Evolutionary conservation across 2,329 filamentous ascomycete genomes (phyloP).

Genomic region (Neurospora sp.): DNA sequence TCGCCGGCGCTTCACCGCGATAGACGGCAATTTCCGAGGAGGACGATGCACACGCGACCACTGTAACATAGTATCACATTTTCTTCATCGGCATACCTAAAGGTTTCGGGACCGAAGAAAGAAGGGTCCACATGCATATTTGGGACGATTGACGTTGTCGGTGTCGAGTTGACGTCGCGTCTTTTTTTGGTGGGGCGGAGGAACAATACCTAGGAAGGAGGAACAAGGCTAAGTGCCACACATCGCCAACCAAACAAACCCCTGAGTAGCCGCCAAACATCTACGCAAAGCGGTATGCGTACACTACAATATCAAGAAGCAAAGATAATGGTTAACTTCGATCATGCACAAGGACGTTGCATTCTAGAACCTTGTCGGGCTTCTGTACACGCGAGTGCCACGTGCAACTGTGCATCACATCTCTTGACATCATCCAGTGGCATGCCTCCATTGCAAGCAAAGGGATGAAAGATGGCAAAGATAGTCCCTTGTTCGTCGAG

Average conservation of each 20-base stretch:
- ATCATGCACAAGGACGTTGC: neutral
- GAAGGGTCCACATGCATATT: neutral
- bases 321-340: neutral
- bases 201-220: slow-evolving; percentile 9
- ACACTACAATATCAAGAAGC: neutral
- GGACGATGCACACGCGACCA: neutral
- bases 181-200: neutral
- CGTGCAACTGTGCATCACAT: neutral
- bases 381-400: neutral
- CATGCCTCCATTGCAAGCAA: neutral
- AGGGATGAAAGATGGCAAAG: neutral
- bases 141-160: neutral
- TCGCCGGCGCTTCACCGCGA: neutral
- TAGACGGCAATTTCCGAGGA: neutral
- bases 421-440: neutral
- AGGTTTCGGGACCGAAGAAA: neutral
- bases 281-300: neutral
- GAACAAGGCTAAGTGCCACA: slow-evolving; percentile 22
- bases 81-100: neutral
- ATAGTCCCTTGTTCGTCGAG: neutral
- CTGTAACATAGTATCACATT: neutral
- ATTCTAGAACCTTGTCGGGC: neutral
- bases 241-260: neutral
- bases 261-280: neutral
- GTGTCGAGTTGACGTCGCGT: neutral